phyloP scores from a whole-genome alignment of 805 yeast species.

The Jamesozyma jinghongensis region DNA sequence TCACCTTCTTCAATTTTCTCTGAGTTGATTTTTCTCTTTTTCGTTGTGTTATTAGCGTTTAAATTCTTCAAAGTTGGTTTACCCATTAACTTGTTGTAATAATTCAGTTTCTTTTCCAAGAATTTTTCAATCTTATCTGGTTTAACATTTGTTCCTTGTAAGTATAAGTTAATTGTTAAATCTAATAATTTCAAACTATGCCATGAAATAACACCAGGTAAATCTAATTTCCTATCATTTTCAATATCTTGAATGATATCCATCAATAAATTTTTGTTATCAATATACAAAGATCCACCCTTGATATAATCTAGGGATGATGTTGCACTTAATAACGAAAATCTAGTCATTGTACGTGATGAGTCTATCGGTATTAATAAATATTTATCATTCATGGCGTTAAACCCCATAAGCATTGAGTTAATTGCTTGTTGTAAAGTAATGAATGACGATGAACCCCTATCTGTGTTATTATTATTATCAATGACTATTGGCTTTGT shows the following conservation, averaged over 20 bases:
- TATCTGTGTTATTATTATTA: conserved; percentile 11
- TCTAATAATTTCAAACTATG: conserved; percentile 51
- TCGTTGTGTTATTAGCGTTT: conserved; percentile 1
- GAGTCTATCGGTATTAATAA: conserved; percentile 58
- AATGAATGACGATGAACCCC: conserved; percentile 49
- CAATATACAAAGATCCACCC: conserved; percentile 73
- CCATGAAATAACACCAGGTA: conserved; percentile 54
- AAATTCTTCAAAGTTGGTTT: conserved; percentile 11
- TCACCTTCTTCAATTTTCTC: neutral
- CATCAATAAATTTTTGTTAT: conserved; percentile 48
- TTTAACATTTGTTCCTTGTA: conserved; percentile 40
- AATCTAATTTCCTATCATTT: conserved; percentile 41
- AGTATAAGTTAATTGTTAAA: conserved; percentile 48
- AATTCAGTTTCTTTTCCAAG: conserved; percentile 19
- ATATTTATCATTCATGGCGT: conserved; percentile 35
- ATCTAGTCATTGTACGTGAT: conserved; percentile 53
- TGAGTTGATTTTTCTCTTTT: neutral
- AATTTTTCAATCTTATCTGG: conserved; percentile 25
- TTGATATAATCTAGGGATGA: conserved; percentile 76
- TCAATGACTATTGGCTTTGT: conserved; percentile 25
- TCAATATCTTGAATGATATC: conserved; percentile 43
- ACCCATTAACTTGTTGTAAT: conserved; percentile 25
- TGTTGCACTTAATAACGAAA: conserved; percentile 56
- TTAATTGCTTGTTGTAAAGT: conserved; percentile 60
- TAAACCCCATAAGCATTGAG: conserved; percentile 47